phyloP scores from a whole-genome alignment of 805 yeast species.

The Saccharomyces paradoxus region DNA sequence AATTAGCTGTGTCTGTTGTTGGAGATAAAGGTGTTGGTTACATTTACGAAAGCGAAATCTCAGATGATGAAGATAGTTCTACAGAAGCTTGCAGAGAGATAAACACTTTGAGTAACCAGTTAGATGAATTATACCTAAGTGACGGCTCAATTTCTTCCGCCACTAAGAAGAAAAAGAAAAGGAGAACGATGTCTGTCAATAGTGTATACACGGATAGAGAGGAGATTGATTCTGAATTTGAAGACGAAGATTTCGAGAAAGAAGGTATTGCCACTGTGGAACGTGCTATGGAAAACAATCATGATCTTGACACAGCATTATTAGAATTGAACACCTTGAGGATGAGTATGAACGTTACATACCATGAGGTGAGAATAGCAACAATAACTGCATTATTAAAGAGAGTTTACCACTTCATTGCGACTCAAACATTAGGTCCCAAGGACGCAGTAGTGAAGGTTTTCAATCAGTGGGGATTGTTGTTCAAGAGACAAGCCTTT shows the following conservation, averaged over 20 bases:
- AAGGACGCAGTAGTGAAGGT: slow-evolving; percentile 72
- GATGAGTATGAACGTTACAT: slow-evolving; percentile 95
- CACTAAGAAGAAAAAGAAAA: slow-evolving; percentile 38
- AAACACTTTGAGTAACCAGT: slow-evolving; percentile 36
- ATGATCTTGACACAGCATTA: slow-evolving; percentile 86
- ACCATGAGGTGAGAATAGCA: slow-evolving; percentile 84
- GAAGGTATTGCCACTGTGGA: slow-evolving; percentile 94
- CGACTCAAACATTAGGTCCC: slow-evolving; percentile 67
- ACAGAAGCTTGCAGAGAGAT: slow-evolving; percentile 21
- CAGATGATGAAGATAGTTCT: slow-evolving; percentile 27
- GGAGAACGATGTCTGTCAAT: slow-evolving; percentile 36
- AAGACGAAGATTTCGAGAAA: slow-evolving; percentile 68
- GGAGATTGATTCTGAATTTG: slow-evolving; percentile 35
- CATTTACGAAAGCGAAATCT: slow-evolving; percentile 31
- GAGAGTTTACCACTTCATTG: slow-evolving; percentile 63
- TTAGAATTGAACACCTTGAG: slow-evolving; percentile 88
- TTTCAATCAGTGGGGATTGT: slow-evolving; percentile 71
- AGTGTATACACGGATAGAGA: slow-evolving; percentile 40
- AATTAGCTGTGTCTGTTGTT: slow-evolving; percentile 24
- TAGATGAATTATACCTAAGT: slow-evolving; percentile 42
- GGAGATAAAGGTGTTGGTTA: slow-evolving; percentile 33
- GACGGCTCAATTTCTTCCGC: slow-evolving; percentile 53
- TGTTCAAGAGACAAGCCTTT: slow-evolving; percentile 80
- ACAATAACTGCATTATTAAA: slow-evolving; percentile 64
- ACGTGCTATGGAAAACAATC: slow-evolving; percentile 86